Percentiles rank a stretch among this genome's conserved stretches.
These are phyloP conservation scores for Rachicladosporium sp. DNA, from an alignment of 2,329 filamentous ascomycete species.

Conservation along the genomic window DNA sequence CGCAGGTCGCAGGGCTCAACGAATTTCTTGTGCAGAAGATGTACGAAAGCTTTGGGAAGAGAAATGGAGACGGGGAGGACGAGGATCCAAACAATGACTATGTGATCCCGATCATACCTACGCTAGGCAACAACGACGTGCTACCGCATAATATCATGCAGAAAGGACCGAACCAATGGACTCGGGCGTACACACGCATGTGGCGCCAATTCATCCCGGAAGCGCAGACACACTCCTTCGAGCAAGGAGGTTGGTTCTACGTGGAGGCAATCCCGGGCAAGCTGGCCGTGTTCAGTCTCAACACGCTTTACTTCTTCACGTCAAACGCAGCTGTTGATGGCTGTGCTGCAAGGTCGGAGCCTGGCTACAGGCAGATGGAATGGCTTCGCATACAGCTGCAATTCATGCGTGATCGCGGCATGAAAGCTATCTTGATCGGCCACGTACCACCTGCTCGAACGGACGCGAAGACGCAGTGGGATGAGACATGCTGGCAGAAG, in stretches of 20 bases:
- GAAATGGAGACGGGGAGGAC: slow-evolving; percentile 36
- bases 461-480: slow-evolving; percentile 75
- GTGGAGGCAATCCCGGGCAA: slow-evolving; percentile 79
- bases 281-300: slow-evolving; percentile 83
- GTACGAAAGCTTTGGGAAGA: slow-evolving; percentile 54
- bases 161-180: slow-evolving; percentile 76
- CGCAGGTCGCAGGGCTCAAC: slow-evolving; percentile 70
- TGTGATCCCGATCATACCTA: slow-evolving; percentile 71
- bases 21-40: slow-evolving; percentile 64
- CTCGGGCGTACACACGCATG: slow-evolving; percentile 60
- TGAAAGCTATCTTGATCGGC: slow-evolving; percentile 90
- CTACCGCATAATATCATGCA: slow-evolving; percentile 90
- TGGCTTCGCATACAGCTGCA: slow-evolving; percentile 87
- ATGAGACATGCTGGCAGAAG: slow-evolving; percentile 97
- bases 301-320: slow-evolving; percentile 82
- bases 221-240: slow-evolving; percentile 79
- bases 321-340: slow-evolving; percentile 91
- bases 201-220: slow-evolving; percentile 87
- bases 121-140: slow-evolving; percentile 93
- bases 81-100: slow-evolving; percentile 45
- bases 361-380: slow-evolving; percentile 89
- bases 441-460: slow-evolving; percentile 89
- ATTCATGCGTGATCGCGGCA: slow-evolving; percentile 65
- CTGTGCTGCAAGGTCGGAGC: slow-evolving; percentile 64
- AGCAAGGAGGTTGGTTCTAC: slow-evolving; percentile 87